phyloP scores from a whole-genome alignment of 768 basidiomycete species.

The Kwoniella botswanensis region DNA sequence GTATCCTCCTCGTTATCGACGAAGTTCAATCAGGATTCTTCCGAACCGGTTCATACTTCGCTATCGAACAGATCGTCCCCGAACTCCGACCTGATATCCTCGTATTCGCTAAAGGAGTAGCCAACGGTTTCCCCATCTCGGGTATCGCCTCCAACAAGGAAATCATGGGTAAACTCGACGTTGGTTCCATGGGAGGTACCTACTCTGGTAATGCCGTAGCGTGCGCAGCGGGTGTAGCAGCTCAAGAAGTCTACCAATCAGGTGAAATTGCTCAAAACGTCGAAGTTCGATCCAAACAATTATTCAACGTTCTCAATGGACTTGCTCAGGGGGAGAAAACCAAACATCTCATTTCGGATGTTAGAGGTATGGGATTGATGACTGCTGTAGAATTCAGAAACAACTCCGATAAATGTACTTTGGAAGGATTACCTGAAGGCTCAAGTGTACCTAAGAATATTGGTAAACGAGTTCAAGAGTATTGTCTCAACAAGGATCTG shows the following conservation, averaged over 20 bases:
- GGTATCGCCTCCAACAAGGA: slow-evolving; percentile 80
- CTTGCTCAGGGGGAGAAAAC: slow-evolving; percentile 67
- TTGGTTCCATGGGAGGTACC: slow-evolving; percentile 51
- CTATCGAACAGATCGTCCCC: slow-evolving; percentile 69
- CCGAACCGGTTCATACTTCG: slow-evolving; percentile 70
- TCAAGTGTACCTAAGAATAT: slow-evolving; percentile 62
- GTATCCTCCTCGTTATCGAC: slow-evolving; percentile 69
- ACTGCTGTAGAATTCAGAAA: slow-evolving; percentile 59
- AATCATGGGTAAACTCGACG: slow-evolving; percentile 68
- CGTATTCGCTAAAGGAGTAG: slow-evolving; percentile 77
- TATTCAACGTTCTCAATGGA: slow-evolving; percentile 68
- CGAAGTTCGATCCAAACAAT: slow-evolving; percentile 71
- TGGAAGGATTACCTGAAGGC: slow-evolving; percentile 24
- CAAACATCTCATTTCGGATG: slow-evolving; percentile 72
- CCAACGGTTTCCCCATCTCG: slow-evolving; percentile 87
- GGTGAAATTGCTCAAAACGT: slow-evolving; percentile 87
- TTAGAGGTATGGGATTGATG: slow-evolving; percentile 73
- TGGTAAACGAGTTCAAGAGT: slow-evolving; percentile 72
- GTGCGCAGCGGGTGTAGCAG: slow-evolving; percentile 88
- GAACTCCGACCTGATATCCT: slow-evolving; percentile 86
- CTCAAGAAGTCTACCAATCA: slow-evolving; percentile 74
- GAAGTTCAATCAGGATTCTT: slow-evolving; percentile 82
- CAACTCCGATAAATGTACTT: slow-evolving; percentile 56
- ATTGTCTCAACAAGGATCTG: slow-evolving; percentile 84
- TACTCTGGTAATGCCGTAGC: slow-evolving; percentile 84